Evolutionary conservation across 495 filamentous ascomycete species (phyloP), one percentile per base, ranked within the genome.

Genomic region (Pseudomonodictys pantanalensis): DNA sequence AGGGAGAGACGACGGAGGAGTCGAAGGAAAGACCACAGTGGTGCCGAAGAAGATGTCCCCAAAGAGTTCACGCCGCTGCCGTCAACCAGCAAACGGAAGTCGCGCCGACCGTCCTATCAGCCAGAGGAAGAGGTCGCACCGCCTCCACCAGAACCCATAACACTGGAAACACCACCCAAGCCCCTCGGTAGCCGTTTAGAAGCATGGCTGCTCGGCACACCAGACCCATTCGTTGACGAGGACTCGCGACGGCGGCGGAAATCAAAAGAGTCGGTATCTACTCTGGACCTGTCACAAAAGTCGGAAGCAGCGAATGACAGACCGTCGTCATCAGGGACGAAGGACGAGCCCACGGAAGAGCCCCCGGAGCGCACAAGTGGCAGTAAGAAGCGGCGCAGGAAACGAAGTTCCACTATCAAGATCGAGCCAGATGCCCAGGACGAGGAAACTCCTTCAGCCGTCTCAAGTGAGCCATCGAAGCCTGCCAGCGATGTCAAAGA

Each of bases 151-250:
- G 52, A 60, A 32, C 38, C 38, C n/a, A 9, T 15, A 4, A 38
- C 43, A 12, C 60, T 56, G 10, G 56, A 64, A 41, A 64, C 65
- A 1, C 56, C 60, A 22, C 56, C 65, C 5, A 60, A 52, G 24
- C 53, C 63, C 4, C 68, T 58, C 49, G 68, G 71, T 25, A 74
- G 56, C 54, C 64, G 72, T 1, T 57, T 76, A 2, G 68, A 76
- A 53, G 68, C 69, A 22, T 76, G 73, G 73, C 68, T 76, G 10
- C 52, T 56, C 8, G 56, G 33, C 25, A 69, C 69, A 4, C 64
- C 69, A 20, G 68, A 76, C 63, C 73, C 73, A 6, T 75, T 76
- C 35, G 55, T 61, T 3, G 53, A 56, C 11, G 41, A 58, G 18
- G 64, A 68, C 29, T 62, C 47, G 5, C 49, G 56, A 32, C 48